Percentiles rank a stretch among this genome's conserved stretches.
phyloP scores from a whole-genome alignment of 257 asterid genomes.

The Plectranthus barbatus region DNA sequence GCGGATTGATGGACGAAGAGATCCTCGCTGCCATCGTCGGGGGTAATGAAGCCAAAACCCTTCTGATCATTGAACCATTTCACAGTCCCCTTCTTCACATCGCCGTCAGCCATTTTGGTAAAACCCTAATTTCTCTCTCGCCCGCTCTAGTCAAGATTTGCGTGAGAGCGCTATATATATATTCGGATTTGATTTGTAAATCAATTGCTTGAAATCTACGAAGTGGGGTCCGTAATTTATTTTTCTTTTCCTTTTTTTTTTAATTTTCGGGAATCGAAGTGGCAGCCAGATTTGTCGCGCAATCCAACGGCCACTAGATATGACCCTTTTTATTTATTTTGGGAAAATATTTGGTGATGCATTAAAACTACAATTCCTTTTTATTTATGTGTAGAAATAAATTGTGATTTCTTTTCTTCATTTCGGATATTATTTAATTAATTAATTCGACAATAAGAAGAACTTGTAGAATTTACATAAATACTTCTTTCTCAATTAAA shows the following conservation, averaged over 20 bases:
- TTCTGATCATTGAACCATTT: constrained; percentile 84
- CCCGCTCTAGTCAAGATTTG: background rate
- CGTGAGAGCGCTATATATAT: constrained; percentile 8
- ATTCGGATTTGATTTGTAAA: constrained; percentile 19
- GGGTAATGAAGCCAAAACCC: constrained; percentile 82
- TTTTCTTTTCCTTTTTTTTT: background rate
- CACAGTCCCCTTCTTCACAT: constrained; percentile 48
- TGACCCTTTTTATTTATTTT: constrained; percentile 2
- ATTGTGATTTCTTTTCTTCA: too few species aligned
- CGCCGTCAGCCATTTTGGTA: constrained; percentile 27
- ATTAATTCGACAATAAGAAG: too few species aligned
- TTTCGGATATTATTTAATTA: too few species aligned
- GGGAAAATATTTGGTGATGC: too few species aligned
- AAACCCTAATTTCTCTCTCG: constrained; percentile 30
- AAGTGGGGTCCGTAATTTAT: constrained; percentile 41
- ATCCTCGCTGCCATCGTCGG: constrained; percentile 41
- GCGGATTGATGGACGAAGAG: too few species aligned
- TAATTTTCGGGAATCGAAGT: background rate
- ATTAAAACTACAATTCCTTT: too few species aligned
- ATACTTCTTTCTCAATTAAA: too few species aligned
- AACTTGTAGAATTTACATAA: too few species aligned
- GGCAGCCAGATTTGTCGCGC: too few species aligned
- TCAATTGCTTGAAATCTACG: constrained; percentile 18
- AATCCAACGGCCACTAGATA: constrained; percentile 9
- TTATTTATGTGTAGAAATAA: too few species aligned